phyloP scores from a whole-genome alignment of 2,329 filamentous ascomycete species.

The Metarhizium rileyi region DNA sequence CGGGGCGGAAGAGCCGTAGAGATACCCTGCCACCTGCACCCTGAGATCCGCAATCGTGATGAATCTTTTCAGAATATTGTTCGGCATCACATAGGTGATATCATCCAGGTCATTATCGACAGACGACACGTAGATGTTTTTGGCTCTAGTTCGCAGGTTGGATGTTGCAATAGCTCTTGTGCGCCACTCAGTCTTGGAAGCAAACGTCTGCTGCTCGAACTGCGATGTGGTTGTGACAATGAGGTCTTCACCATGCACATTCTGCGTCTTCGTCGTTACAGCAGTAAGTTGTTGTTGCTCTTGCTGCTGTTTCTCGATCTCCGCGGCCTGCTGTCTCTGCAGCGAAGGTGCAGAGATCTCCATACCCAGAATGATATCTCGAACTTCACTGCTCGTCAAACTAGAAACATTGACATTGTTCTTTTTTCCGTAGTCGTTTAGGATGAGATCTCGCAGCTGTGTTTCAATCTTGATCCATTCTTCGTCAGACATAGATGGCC shows the following conservation, averaged over 20 bases:
- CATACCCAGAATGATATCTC: conserved; percentile 98
- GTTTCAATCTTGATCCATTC: conserved; percentile 99
- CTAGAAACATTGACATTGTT: conserved; percentile 99
- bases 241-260: conserved; percentile 93
- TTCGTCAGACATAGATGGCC: conserved; percentile 88
- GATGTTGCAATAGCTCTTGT: conserved; percentile 94
- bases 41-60: conserved; percentile 95
- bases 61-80: conserved; percentile 97
- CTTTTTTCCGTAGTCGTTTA: conserved; percentile 99
- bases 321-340: conserved; percentile 95
- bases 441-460: conserved; percentile 84
- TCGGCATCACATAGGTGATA: conserved; percentile 96
- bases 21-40: conserved; percentile 90
- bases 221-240: conserved; percentile 97
- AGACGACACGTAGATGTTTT: conserved; percentile 98
- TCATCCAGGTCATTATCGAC: conserved; percentile 87
- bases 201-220: conserved; percentile 95
- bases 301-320: conserved; percentile 98
- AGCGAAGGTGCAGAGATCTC: conserved; percentile 96
- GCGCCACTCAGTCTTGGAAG: conserved; percentile 97
- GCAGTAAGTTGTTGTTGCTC: conserved; percentile 95
- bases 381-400: conserved; percentile 90
- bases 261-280: conserved; percentile 96
- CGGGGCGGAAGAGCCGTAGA: conserved; percentile 84
- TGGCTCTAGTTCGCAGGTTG: conserved; percentile 84